These are phyloP conservation scores for Fonsecaea nubica DNA, from an alignment of 2,329 filamentous ascomycete species.

Conservation along the genomic window DNA sequence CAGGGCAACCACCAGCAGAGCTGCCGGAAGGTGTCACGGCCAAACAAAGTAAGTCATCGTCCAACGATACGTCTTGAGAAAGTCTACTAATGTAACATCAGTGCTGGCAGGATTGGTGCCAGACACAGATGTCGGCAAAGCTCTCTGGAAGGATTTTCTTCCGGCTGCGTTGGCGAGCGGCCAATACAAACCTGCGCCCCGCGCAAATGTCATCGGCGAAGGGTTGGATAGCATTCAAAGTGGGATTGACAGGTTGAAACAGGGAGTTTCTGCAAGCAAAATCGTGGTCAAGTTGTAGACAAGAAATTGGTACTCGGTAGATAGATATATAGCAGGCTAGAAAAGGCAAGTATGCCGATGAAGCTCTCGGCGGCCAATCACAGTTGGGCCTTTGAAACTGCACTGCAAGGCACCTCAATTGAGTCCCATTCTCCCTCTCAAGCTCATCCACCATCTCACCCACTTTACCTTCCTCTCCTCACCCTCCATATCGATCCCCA, in stretches of 20 bases:
- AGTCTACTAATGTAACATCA: background rate
- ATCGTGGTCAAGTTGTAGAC: conserved; percentile 46
- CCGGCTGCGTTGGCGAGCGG: conserved; percentile 48
- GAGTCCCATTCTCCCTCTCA: background rate
- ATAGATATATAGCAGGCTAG: background rate
- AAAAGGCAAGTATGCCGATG: conserved; percentile 19
- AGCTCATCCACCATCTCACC: background rate
- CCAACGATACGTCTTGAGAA: background rate
- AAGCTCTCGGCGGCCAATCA: conserved; percentile 22
- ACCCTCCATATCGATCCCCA: background rate
- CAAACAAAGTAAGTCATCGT: conserved; percentile 11
- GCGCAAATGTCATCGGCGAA: conserved; percentile 49
- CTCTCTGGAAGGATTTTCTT: conserved; percentile 51
- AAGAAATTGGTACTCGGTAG: background rate
- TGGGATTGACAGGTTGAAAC: conserved; percentile 47
- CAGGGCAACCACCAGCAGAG: conserved; percentile 15
- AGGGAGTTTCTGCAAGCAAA: conserved; percentile 54
- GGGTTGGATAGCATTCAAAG: conserved; percentile 53
- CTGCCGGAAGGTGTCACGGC: conserved; percentile 17
- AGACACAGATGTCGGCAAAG: conserved; percentile 34
- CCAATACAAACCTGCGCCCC: conserved; percentile 49
- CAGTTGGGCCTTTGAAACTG: background rate
- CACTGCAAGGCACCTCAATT: conserved; percentile 15
- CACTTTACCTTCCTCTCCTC: background rate
- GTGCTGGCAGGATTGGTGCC: conserved; percentile 20